Base-by-base conservation (phyloP, 2,329 filamentous ascomycete genomes). In the Ceratocystis smalleyi region DNA sequence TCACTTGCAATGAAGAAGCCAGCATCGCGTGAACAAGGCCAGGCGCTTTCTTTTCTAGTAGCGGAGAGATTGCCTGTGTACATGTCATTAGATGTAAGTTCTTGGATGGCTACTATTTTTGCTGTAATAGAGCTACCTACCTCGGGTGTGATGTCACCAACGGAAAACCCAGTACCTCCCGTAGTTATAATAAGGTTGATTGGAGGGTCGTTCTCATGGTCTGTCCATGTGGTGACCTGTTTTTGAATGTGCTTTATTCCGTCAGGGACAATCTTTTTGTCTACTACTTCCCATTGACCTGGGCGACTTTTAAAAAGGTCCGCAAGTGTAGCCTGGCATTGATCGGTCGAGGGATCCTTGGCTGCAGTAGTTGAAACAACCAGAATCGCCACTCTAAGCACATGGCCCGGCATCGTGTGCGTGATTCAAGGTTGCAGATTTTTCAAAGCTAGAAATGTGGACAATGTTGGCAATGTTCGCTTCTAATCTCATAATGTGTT, bases 11-110 rank as follows among this genome's bases (percentile, higher is more conserved):
- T 0, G 92, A 97, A 22, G 89, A 80, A 5, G 91, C 80, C 51
- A 99, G 79, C 92, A 99, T 99, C 68, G 85, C 91, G 75, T 99
- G 91, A n/a, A 96, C 87, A 61, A 99, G 78, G 0, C 94, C 94
- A 0, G 91, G 85, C 0, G 94, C 94, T 73, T 92, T 84, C 72
- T 88, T 91, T 71, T 96, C 85, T 54, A 97, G 79, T 49, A 97
- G 75, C 4, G 86, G 83, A 15, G 80, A 76, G n/a, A 96, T 82
- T 61, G 91, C 91, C 87, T 92, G 68, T 30, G 5, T 10, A 2
- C 22, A 43, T 5, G 15, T 59, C 22, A 8, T 61, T 63, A 65
- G 0, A 57, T 66, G 70, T 62, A 71, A 59, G 19, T 15, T 27
- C 43, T 43, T 45, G 3, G 47, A 22, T 17, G 19, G 15, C 32